Evolutionary conservation across 108 stramenopile genomes (phyloP), one percentile per base, ranked within the genome.

Genomic region (Conticribra weissflogii): DNA sequence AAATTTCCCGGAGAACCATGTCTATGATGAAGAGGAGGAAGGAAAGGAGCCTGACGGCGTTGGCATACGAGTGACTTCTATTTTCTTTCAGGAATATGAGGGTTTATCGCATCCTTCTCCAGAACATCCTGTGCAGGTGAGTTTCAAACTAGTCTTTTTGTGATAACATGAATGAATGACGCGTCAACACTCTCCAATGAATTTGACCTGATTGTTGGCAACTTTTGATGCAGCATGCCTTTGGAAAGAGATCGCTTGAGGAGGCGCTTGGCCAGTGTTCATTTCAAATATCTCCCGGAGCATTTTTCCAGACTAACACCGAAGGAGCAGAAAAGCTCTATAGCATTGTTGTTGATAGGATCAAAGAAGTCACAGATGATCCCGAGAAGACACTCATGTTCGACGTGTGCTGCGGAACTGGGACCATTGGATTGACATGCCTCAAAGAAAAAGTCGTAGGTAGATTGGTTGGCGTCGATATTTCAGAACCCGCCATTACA

Each of bases 361-460:
- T 90, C n/a, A 79, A 64, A 53, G 85, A 83, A 72, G 82, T 89
- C 23, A 86, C 81, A 19, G 47, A 48, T 16, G 65, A 81, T 55
- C 74, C 78, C 16, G 54, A 78, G 50, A 45, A 72, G 22, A 81
- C 78, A 7, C 66, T 94, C 16, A 66, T 95, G 0, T 78, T 98
- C 30, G 97, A 98, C 61, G 96, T 98, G 0, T 98, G 96, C 81
- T 98, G 97, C 72, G 97, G 97, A 3, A 96, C 97, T 28, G 97
- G 97, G 4, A 93, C 95, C 9, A 98, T 98, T 49, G 97, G 97
- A 8, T 62, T 98, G 23, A 83, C 88, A 32, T 88, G 85, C 44
- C 51, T 90, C 23, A 86, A 89, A 74, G 87, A 88, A 66, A 86
- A 88, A 5, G 85, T 81, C 3, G 86, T 81, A 17, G 87, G 81